Conservation (phyloP, 2,329 filamentous ascomycete genomes). For the Pseudonectria buxi region DNA sequence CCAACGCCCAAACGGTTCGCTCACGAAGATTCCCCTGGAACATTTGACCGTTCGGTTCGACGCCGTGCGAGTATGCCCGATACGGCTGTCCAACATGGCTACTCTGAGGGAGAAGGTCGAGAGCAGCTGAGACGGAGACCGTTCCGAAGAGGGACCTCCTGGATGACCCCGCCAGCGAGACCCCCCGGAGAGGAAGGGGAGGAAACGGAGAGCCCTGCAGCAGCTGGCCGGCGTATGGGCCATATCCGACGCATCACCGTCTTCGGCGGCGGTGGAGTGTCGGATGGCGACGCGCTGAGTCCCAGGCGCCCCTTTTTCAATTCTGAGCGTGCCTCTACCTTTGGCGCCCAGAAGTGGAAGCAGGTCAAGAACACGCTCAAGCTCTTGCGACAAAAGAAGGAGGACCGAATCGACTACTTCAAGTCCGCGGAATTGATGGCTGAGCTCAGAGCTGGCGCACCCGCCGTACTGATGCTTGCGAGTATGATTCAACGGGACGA, state of each 20-base stretch:
- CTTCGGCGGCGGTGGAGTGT: slow-evolving; percentile 57
- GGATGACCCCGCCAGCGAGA: slow-evolving; percentile 45
- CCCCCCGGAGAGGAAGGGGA: slow-evolving; percentile 43
- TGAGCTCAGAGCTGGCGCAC: slow-evolving; percentile 84
- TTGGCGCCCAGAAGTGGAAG: slow-evolving; percentile 79
- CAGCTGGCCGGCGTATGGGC: slow-evolving; percentile 46
- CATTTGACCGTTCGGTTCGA: slow-evolving; percentile 45
- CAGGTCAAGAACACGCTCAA: slow-evolving; percentile 88
- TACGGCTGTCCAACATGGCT: slow-evolving; percentile 50
- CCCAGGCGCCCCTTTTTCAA: slow-evolving; percentile 52
- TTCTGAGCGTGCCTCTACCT: slow-evolving; percentile 63
- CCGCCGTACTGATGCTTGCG: slow-evolving; percentile 86
- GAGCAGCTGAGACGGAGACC: slow-evolving; percentile 47
- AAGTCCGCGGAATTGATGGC: slow-evolving; percentile 97
- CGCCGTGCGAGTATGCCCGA: slow-evolving; percentile 63
- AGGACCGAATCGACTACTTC: slow-evolving; percentile 83
- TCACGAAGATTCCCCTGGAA: slow-evolving; percentile 35
- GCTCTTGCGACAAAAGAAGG: slow-evolving; percentile 70
- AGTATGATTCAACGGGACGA: slow-evolving; percentile 98
- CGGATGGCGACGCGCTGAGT: slow-evolving; percentile 55
- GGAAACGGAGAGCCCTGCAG: slow-evolving; percentile 44
- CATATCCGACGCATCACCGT: slow-evolving; percentile 62
- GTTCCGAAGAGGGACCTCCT: slow-evolving; percentile 52
- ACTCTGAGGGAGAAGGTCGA: slow-evolving; percentile 71
- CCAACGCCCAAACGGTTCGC: slow-evolving; percentile 51